These are phyloP conservation scores for Xanthoparmelia taractica DNA, from an alignment of 495 filamentous ascomycete genomes.

Conservation along the genomic window DNA sequence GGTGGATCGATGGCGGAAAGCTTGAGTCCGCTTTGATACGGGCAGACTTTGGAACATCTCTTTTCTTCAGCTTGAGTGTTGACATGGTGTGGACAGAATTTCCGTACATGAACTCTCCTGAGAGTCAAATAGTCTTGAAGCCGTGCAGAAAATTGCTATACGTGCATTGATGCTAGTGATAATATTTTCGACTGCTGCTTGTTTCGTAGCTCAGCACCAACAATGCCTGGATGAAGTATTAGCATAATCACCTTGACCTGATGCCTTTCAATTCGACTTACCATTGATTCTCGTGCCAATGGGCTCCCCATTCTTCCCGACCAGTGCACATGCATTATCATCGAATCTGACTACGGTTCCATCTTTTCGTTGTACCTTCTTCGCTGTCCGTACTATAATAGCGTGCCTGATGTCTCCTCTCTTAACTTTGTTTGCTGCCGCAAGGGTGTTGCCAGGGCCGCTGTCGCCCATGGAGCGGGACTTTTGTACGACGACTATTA, in stretches of 20 bases:
- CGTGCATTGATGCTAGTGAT: slow-evolving; percentile 87
- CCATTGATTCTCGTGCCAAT: slow-evolving; percentile 88
- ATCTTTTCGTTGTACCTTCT: slow-evolving; percentile 78
- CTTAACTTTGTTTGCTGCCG: slow-evolving; percentile 79
- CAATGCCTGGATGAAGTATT: slow-evolving; percentile 15
- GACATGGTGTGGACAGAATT: background rate
- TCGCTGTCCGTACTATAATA: slow-evolving; percentile 83
- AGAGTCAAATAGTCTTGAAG: background rate
- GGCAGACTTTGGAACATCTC: background rate
- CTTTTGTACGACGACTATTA: slow-evolving; percentile 96
- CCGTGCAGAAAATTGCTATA: slow-evolving; percentile 37
- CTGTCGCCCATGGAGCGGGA: slow-evolving; percentile 70
- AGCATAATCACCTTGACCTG: slow-evolving; percentile 56
- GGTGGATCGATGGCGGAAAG: background rate
- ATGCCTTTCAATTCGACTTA: slow-evolving; percentile 28
- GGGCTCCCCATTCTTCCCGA: slow-evolving; percentile 95
- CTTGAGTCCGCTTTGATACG: background rate
- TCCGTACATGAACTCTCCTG: background rate
- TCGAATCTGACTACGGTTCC: slow-evolving; percentile 87
- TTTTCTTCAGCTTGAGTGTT: background rate
- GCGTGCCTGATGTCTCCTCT: slow-evolving; percentile 96
- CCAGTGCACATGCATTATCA: slow-evolving; percentile 95
- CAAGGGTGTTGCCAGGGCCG: slow-evolving; percentile 40
- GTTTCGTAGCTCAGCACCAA: slow-evolving; percentile 66
- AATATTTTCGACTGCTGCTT: slow-evolving; percentile 97